A percentile compares a stretch with the other conserved stretches of the same genome.
These are phyloP conservation scores for Xerocomus potaroensis DNA, from an alignment of 768 basidiomycete species.

Conservation along the genomic window DNA sequence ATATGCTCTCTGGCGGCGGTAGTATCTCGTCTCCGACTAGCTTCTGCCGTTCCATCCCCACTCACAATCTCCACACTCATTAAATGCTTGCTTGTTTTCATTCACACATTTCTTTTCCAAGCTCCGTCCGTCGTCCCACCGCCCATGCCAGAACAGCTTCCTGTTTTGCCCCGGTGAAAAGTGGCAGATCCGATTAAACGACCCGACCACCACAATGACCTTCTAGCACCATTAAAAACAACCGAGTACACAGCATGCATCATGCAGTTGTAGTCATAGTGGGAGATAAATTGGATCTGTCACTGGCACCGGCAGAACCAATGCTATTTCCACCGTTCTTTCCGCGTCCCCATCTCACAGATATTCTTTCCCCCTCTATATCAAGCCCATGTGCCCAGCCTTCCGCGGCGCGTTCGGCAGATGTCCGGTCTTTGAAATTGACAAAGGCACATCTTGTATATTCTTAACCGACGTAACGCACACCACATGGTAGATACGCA, in stretches of 20 bases:
- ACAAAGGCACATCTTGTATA: constrained; percentile 82
- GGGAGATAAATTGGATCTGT: constrained; percentile 3
- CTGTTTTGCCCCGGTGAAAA: background rate
- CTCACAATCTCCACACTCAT: constrained; percentile 49
- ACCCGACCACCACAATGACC: background rate
- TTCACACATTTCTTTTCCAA: constrained; percentile 40
- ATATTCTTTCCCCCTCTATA: constrained; percentile 67
- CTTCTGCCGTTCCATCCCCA: constrained; percentile 29
- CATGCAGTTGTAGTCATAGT: constrained; percentile 7
- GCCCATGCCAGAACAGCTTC: background rate
- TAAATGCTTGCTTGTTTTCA: constrained; percentile 44
- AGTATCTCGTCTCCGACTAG: constrained; percentile 46
- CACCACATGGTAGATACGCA: constrained; percentile 24
- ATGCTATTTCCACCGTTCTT: constrained; percentile 38
- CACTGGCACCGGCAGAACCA: constrained; percentile 15
- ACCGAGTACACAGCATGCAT: constrained; percentile 7
- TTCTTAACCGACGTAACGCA: background rate
- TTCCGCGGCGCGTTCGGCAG: constrained; percentile 86
- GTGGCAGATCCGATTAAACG: background rate
- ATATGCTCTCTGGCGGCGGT: constrained; percentile 41
- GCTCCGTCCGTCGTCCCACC: constrained; percentile 15
- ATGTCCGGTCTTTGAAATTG: constrained; percentile 78
- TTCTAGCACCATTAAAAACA: too few species aligned
- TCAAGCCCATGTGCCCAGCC: constrained; percentile 91
- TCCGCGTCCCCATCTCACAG: constrained; percentile 88